These are phyloP conservation scores for Bocquillonia castaneifolia DNA, from an alignment of 441 rosid species.

Conservation along the genomic window DNA sequence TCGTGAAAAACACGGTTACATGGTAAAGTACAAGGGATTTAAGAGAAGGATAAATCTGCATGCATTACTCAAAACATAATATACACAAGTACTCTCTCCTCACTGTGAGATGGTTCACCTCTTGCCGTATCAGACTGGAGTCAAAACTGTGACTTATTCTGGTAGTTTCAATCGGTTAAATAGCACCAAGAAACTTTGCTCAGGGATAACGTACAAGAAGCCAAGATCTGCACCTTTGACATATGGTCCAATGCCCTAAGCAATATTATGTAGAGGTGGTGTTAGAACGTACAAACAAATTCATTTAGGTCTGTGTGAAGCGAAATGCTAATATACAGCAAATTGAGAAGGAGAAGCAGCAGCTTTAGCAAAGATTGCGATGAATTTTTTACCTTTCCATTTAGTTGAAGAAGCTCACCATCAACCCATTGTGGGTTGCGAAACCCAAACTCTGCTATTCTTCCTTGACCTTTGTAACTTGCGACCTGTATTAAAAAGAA, in stretches of 20 bases:
- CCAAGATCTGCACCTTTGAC: slow-evolving; percentile 87
- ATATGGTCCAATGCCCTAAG: slow-evolving; percentile 71
- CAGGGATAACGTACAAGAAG: slow-evolving; percentile 72
- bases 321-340: background rate
- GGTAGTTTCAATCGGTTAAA: slow-evolving; percentile 81
- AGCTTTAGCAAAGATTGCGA: background rate
- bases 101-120: background rate
- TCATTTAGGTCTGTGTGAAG: background rate
- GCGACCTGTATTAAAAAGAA: slow-evolving; percentile 45
- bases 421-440: slow-evolving; percentile 83
- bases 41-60: background rate
- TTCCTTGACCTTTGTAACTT: slow-evolving; percentile 83
- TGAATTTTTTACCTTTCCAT: slow-evolving; percentile 63
- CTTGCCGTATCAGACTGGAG: background rate
- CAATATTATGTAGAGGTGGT: background rate
- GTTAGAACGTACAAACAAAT: background rate
- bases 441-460: slow-evolving; percentile 81
- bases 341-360: background rate
- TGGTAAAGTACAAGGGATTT: background rate
- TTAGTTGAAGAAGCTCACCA: slow-evolving; percentile 79
- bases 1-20: background rate
- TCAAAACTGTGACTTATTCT: slow-evolving; percentile 30
- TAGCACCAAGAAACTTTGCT: slow-evolving; percentile 83
- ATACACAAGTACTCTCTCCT: slow-evolving; percentile 9
- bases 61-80: slow-evolving; percentile 8